phyloP scores from a whole-genome alignment of 129 eudicot genomes.

The Artemisia argyi region DNA sequence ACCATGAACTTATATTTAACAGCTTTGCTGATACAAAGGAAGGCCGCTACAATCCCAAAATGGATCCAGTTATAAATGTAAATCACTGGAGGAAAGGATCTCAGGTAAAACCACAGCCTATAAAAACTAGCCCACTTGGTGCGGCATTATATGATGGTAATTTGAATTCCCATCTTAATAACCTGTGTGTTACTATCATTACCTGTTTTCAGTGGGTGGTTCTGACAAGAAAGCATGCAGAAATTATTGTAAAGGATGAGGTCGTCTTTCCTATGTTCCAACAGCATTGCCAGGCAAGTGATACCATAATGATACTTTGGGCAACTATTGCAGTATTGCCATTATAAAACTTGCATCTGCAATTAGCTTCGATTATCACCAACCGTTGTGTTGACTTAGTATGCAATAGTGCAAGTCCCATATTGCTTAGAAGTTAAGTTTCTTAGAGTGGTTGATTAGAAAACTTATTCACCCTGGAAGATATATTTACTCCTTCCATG shows the following conservation, averaged over 20 bases:
- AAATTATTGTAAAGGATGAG: constrained; percentile 60
- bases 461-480: not conserved
- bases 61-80: constrained; percentile 83
- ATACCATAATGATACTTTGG: not conserved
- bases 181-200: constrained; percentile 1
- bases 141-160: not conserved
- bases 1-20: constrained; percentile 14
- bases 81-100: constrained; percentile 96
- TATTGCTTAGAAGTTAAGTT: not conserved
- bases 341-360: not conserved
- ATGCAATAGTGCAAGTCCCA: not conserved
- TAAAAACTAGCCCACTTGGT: constrained; percentile 22
- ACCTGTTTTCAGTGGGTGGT: constrained; percentile 80
- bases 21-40: constrained; percentile 94
- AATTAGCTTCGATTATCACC: not conserved
- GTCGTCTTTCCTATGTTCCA: constrained; percentile 81
- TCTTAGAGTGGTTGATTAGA: not conserved
- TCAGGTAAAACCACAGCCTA: constrained; percentile 53
- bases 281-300: constrained; percentile 84
- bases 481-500: not conserved
- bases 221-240: constrained; percentile 86
- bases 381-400: not conserved
- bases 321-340: not conserved
- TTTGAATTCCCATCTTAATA: constrained; percentile 9
- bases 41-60: constrained; percentile 94